Evolutionary conservation across 495 filamentous ascomycete genomes (phyloP).

Genomic region (Podospora tetraspora): DNA sequence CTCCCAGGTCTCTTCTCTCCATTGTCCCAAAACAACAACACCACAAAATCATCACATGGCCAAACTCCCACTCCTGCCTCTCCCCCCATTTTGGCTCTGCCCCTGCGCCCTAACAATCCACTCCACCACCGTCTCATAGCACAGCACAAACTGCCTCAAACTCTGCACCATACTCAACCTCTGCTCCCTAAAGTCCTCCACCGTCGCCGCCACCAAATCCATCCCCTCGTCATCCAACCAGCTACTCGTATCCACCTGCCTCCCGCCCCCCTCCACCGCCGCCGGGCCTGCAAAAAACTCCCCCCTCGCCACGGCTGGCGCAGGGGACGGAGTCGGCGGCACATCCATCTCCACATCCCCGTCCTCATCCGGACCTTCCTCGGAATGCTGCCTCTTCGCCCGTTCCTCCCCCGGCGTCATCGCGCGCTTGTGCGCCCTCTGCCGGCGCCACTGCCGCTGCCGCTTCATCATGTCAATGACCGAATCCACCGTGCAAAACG

Average conservation of each 20-base stretch:
- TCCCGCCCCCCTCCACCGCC: background rate
- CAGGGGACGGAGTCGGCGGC: slow-evolving; percentile 13
- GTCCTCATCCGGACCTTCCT: slow-evolving; percentile 38
- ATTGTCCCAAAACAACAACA: background rate
- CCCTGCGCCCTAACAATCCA: slow-evolving; percentile 58
- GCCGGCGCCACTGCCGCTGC: slow-evolving; percentile 47
- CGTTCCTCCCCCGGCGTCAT: slow-evolving; percentile 33
- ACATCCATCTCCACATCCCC: slow-evolving; percentile 21
- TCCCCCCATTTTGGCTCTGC: slow-evolving; percentile 10
- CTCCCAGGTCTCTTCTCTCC: background rate
- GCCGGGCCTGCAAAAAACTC: background rate
- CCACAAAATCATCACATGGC: slow-evolving; percentile 8
- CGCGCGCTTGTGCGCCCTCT: slow-evolving; percentile 29
- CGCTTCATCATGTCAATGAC: slow-evolving; percentile 90
- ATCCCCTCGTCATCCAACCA: slow-evolving; percentile 51
- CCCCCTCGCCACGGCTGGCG: background rate
- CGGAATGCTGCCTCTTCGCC: slow-evolving; percentile 5
- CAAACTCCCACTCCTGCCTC: slow-evolving; percentile 28
- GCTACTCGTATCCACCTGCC: slow-evolving; percentile 29
- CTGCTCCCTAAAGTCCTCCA: slow-evolving; percentile 84
- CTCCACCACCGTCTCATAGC: slow-evolving; percentile 91
- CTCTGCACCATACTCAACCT: slow-evolving; percentile 96
- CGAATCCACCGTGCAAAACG: slow-evolving; percentile 93
- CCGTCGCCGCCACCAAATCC: slow-evolving; percentile 78
- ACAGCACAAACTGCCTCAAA: slow-evolving; percentile 88